These are phyloP conservation scores for Aurantiochytrium sp. DNA, from an alignment of 108 stramenopile species.

Conservation along the genomic window DNA sequence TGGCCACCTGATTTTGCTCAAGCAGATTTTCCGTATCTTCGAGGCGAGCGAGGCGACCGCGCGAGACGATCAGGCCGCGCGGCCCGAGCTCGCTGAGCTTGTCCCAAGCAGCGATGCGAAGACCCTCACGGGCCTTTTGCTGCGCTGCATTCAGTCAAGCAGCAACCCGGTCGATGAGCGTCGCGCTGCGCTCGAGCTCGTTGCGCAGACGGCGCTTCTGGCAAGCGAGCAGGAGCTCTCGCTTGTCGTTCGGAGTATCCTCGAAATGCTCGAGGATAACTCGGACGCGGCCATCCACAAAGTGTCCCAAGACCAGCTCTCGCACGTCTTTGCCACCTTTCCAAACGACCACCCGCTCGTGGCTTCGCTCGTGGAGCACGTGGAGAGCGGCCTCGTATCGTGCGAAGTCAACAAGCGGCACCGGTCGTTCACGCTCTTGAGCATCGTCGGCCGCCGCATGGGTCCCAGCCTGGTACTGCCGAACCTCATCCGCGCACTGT, in stretches of 20 bases:
- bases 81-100: neutral
- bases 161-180: neutral
- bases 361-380: neutral
- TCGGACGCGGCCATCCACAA: neutral
- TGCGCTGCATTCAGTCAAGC: neutral
- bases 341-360: neutral
- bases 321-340: neutral
- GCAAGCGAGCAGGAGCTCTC: conserved; percentile 20
- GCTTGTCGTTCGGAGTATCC: neutral
- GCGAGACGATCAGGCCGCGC: neutral
- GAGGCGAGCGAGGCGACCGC: too few relatives aligned
- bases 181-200: conserved; percentile 17
- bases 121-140: neutral
- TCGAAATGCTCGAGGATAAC: neutral
- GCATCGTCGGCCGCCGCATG: neutral
- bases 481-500: neutral
- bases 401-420: neutral
- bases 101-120: neutral
- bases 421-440: neutral
- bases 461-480: neutral
- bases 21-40: neutral
- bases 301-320: neutral
- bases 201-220: neutral
- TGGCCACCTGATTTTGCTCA: neutral
- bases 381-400: neutral